phyloP scores from a whole-genome alignment of 805 yeast species.

The Babjeviella inositovora region DNA sequence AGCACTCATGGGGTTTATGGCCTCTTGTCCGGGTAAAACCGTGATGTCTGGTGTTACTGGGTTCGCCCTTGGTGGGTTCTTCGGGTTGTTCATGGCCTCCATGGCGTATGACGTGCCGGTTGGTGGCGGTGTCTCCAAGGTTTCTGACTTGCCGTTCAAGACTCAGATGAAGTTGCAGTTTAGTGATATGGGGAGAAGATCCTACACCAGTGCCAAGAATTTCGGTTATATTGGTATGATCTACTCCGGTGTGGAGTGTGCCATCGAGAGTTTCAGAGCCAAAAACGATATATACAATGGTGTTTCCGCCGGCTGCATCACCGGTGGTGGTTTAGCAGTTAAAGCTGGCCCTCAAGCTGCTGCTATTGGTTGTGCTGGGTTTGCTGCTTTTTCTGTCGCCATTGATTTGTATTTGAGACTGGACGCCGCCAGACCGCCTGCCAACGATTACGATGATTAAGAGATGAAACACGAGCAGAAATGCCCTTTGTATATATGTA shows the following conservation, averaged over 20 bases:
- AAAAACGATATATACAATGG: slow-evolving; percentile 90
- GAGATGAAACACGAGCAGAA: no score
- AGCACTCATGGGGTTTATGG: slow-evolving; percentile 71
- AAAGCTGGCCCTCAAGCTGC: slow-evolving; percentile 93
- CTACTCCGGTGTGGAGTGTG: slow-evolving; percentile 86
- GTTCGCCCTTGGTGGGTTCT: slow-evolving; percentile 86
- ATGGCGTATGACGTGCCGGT: slow-evolving; percentile 76
- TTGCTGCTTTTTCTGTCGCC: slow-evolving; percentile 89
- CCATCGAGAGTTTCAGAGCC: slow-evolving; percentile 72
- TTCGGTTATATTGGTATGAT: slow-evolving; percentile 89
- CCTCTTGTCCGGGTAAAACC: slow-evolving; percentile 91
- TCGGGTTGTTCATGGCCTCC: slow-evolving; percentile 87
- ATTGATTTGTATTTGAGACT: slow-evolving; percentile 76
- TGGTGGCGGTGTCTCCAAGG: slow-evolving; percentile 35
- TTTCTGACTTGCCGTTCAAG: slow-evolving; percentile 74
- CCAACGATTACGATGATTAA: slow-evolving; percentile 67
- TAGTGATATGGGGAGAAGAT: slow-evolving; percentile 79
- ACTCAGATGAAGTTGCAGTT: slow-evolving; percentile 89
- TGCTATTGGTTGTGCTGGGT: slow-evolving; percentile 86
- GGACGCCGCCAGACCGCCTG: slow-evolving; percentile 73
- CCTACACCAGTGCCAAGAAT: slow-evolving; percentile 83
- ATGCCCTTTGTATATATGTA: no score
- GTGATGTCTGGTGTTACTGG: slow-evolving; percentile 88
- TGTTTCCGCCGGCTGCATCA: slow-evolving; percentile 83
- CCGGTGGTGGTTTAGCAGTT: slow-evolving; percentile 91